phyloP scores from a whole-genome alignment of 73 alveolate genomes.

The Paramecium caudatum region DNA sequence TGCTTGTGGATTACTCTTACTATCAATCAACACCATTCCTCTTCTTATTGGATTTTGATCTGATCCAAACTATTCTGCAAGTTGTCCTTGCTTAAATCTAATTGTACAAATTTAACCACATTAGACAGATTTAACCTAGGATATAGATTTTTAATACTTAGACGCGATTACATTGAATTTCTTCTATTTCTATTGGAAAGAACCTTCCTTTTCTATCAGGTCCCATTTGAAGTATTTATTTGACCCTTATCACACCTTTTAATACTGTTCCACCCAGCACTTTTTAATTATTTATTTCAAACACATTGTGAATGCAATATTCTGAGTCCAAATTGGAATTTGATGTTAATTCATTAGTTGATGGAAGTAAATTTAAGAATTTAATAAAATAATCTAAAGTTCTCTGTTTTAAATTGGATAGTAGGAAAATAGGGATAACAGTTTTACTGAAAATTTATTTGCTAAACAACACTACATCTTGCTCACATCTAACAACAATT shows the following conservation, averaged over 20 bases:
- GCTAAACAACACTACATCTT: conserved; percentile 89
- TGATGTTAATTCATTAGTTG: conserved; percentile 73
- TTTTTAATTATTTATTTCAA: conserved; percentile 82
- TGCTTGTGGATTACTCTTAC: conserved; percentile 89
- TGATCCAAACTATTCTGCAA: conserved; percentile 79
- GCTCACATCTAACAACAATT: conserved; percentile 81
- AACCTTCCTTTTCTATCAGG: conserved; percentile 96
- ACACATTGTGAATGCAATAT: conserved; percentile 89
- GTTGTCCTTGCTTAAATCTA: conserved; percentile 73
- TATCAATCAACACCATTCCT: conserved; percentile 92
- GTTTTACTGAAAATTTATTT: conserved; percentile 83
- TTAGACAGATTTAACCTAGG: conserved; percentile 80
- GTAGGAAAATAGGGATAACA: conserved; percentile 86
- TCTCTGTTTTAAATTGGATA: conserved; percentile 84
- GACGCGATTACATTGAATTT: conserved; percentile 92
- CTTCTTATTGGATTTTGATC: conserved; percentile 88
- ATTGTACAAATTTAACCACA: conserved; percentile 95
- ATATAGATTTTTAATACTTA: conserved; percentile 57
- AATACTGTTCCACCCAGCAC: conserved; percentile 92
- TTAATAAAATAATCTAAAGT: conserved; percentile 86
- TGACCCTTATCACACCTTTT: conserved; percentile 86
- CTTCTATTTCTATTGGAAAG: conserved; percentile 87
- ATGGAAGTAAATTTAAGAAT: conserved; percentile 89
- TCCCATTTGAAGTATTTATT: conserved; percentile 88
- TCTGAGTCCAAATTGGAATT: conserved; percentile 85